Conservation (phyloP, 805 yeast species). For the Saccharomycopsis fibuligera region DNA sequence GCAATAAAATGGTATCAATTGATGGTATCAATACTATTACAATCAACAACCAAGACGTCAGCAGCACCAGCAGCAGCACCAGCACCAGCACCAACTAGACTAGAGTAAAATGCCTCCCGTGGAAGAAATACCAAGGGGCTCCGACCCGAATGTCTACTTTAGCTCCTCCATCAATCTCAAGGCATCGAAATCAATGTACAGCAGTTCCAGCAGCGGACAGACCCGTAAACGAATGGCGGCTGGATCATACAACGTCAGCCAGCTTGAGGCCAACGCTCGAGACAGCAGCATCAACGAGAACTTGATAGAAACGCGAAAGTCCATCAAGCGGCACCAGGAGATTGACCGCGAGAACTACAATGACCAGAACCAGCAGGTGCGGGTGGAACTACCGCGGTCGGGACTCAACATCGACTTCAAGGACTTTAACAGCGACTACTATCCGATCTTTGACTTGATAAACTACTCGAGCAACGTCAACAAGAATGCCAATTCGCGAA, state of each 20-base stretch:
- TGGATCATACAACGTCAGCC: slow-evolving; percentile 20
- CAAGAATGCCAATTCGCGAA: neutral
- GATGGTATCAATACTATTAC: too few species aligned
- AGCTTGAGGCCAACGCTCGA: slow-evolving; percentile 18
- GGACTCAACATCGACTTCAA: slow-evolving; percentile 18
- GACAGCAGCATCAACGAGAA: slow-evolving; percentile 17
- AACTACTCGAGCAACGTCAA: slow-evolving; percentile 17
- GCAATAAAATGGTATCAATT: too few species aligned
- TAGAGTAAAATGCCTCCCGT: slow-evolving; percentile 20
- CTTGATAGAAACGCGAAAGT: slow-evolving; percentile 16
- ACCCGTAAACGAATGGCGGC: slow-evolving; percentile 20
- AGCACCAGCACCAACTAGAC: too few species aligned
- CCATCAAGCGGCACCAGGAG: slow-evolving; percentile 18
- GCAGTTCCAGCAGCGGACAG: slow-evolving; percentile 18
- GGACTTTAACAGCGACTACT: slow-evolving; percentile 13
- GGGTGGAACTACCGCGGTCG: slow-evolving; percentile 19
- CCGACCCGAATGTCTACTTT: slow-evolving; percentile 21
- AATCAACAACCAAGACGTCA: too few species aligned
- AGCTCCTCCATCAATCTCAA: slow-evolving; percentile 21
- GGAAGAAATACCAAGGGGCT: slow-evolving; percentile 20
- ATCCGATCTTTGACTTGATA: slow-evolving; percentile 21
- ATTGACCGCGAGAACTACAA: slow-evolving; percentile 20
- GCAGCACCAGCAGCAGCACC: too few species aligned
- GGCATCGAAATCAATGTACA: slow-evolving; percentile 20
- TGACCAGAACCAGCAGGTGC: slow-evolving; percentile 2